Conservation (phyloP, 805 yeast species). For the Metschnikowia corniflorae region DNA sequence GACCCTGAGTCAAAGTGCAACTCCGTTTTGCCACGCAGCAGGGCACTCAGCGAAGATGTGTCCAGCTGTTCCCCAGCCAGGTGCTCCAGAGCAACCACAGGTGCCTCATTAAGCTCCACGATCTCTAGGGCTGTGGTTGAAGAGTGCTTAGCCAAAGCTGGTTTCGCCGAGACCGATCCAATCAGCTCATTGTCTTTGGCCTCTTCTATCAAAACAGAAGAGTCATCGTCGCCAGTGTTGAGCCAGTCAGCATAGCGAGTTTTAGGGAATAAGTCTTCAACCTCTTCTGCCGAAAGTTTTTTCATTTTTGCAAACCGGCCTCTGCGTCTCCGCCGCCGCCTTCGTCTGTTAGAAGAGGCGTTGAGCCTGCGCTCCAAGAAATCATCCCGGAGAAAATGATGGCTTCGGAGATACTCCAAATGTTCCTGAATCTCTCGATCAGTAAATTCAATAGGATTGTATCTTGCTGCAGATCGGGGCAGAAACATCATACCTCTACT, state of each 20-base stretch:
- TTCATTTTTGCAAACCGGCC: conserved; percentile 45
- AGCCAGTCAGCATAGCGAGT: conserved; percentile 59
- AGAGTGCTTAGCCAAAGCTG: not conserved
- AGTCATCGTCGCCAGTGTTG: conserved; percentile 51
- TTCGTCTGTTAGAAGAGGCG: conserved; percentile 18
- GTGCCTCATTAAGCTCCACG: not conserved
- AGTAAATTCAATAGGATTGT: conserved; percentile 14
- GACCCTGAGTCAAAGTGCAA: conserved; percentile 61
- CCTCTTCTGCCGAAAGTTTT: conserved; percentile 52
- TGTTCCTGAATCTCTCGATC: conserved; percentile 33
- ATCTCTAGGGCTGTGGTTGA: not conserved
- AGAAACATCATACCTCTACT: conserved; percentile 23
- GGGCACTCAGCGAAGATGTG: conserved; percentile 5
- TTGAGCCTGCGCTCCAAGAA: conserved; percentile 25
- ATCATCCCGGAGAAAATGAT: conserved; percentile 32
- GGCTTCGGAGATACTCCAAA: conserved; percentile 31
- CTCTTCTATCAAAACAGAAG: conserved; percentile 2
- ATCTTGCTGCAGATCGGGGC: conserved; percentile 9
- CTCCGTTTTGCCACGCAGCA: conserved; percentile 16
- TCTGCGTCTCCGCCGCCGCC: conserved; percentile 38
- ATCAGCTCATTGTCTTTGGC: conserved; percentile 2
- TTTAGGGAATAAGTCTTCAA: conserved; percentile 57
- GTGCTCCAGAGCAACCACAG: not conserved
- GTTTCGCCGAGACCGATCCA: conserved; percentile 2
- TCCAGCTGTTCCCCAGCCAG: conserved; percentile 2